phyloP scores from a whole-genome alignment of 345 rosid species.

The Eucalyptus regnans region DNA sequence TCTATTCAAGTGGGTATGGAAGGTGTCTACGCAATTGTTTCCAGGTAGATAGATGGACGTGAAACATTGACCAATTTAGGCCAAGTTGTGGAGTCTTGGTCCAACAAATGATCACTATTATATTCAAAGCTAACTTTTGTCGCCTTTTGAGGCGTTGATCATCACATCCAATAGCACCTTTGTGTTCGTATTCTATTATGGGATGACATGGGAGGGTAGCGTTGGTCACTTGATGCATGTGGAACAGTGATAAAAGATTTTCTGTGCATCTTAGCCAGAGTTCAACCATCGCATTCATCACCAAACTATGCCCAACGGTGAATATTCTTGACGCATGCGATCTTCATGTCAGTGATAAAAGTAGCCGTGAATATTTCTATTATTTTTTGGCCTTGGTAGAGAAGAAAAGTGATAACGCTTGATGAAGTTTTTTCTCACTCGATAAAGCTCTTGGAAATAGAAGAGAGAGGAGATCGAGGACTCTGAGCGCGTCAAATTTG shows the following conservation, averaged over 20 bases:
- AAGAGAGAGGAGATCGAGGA: background rate
- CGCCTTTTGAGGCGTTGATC: background rate
- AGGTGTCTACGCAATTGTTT: background rate
- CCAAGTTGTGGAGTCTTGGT: background rate
- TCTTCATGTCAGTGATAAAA: no score
- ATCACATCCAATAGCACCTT: background rate
- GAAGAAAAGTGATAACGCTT: no score
- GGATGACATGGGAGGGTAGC: no score
- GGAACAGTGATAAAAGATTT: no score
- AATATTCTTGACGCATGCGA: background rate
- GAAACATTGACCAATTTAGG: background rate
- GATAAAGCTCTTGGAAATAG: background rate
- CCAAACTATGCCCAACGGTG: no score
- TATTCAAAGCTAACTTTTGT: background rate
- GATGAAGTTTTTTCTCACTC: background rate
- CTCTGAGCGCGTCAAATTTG: background rate
- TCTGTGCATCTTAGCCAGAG: no score
- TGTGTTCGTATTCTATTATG: background rate
- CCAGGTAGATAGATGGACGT: background rate
- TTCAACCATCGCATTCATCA: no score
- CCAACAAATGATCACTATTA: background rate
- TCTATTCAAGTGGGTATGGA: background rate
- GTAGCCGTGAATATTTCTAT: no score
- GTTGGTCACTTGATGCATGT: no score
- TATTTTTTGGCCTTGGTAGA: background rate